Conservation (phyloP, 495 filamentous ascomycete genomes). For the Penicillium roqueforti region DNA sequence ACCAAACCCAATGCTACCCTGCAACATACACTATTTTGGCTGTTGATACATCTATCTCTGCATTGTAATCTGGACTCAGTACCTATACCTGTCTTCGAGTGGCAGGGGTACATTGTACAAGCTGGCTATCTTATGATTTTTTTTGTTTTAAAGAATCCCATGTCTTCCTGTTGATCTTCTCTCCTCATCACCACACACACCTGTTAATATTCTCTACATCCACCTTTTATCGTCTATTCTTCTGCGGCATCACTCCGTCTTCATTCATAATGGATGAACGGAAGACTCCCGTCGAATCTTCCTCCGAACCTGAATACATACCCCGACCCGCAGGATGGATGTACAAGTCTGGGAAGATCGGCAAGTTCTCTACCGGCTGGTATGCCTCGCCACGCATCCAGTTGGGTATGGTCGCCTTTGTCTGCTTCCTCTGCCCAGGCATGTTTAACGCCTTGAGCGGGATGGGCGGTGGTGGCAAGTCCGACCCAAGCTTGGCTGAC, state of each 20-base stretch:
- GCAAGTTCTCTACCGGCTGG: slow-evolving; percentile 50
- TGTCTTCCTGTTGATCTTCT: not conserved
- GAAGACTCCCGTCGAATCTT: slow-evolving; percentile 12
- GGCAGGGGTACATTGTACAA: not conserved
- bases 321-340: slow-evolving; percentile 39
- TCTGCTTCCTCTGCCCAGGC: slow-evolving; percentile 83
- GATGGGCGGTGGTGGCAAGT: slow-evolving; percentile 50
- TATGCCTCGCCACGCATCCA: slow-evolving; percentile 68
- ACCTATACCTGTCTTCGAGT: not conserved
- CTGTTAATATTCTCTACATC: not conserved
- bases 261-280: slow-evolving; percentile 14
- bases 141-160: slow-evolving; percentile 1
- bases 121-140: slow-evolving; percentile 1
- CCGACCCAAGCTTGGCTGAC: slow-evolving; percentile 38
- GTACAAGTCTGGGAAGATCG: slow-evolving; percentile 49
- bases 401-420: slow-evolving; percentile 47
- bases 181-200: not conserved
- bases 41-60: not conserved
- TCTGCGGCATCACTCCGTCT: not conserved
- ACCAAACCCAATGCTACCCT: slow-evolving; percentile 5
- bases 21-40: not conserved
- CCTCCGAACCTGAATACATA: slow-evolving; percentile 8
- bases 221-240: not conserved
- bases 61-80: not conserved
- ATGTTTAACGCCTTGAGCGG: slow-evolving; percentile 68